These are phyloP conservation scores for Odontarrhena argentea DNA, from an alignment of 345 rosid species.

Conservation along the genomic window DNA sequence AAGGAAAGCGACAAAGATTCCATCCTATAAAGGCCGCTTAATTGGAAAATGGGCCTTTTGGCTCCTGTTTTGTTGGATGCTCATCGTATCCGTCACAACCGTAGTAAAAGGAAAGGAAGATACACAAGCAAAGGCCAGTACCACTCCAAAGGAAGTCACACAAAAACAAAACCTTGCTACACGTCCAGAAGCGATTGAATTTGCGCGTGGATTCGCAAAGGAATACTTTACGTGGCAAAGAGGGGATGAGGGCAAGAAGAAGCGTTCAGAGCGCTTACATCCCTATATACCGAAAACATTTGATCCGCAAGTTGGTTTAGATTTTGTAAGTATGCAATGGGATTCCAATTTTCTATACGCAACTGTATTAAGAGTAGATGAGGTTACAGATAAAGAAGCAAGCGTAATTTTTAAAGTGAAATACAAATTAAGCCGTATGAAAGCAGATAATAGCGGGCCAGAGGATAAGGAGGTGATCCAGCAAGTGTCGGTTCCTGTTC, in stretches of 20 bases:
- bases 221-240: not conserved
- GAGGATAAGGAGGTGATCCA: not conserved
- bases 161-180: not conserved
- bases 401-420: not conserved
- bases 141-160: not conserved
- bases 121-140: not conserved
- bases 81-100: not conserved
- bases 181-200: not conserved
- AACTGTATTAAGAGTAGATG: not conserved
- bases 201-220: not conserved
- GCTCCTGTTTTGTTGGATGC: not conserved
- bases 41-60: not conserved
- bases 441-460: not conserved
- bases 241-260: not conserved
- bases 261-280: not conserved
- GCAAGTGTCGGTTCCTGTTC: not conserved
- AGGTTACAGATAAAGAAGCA: not conserved
- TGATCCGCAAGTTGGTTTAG: not conserved
- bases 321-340: not conserved
- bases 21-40: not conserved
- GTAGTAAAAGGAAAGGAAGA: not conserved
- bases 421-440: not conserved
- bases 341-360: not conserved
- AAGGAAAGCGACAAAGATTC: not conserved
- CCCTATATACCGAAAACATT: not conserved